phyloP scores from a whole-genome alignment of 805 yeast genomes.

The Wickerhamiella sergipiensis region DNA sequence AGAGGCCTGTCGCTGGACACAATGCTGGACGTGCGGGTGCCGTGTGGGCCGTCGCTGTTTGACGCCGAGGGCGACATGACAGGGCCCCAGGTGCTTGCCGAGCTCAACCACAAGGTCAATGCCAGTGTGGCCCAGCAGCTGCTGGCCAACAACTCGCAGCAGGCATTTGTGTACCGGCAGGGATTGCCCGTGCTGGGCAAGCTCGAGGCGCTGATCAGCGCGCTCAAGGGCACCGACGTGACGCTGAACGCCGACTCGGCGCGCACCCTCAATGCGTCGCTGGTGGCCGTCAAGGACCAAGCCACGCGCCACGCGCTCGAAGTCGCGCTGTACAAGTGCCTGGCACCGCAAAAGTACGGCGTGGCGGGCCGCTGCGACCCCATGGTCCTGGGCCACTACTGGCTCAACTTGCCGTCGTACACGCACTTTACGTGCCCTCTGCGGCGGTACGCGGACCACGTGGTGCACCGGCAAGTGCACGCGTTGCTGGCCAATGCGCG shows the following conservation, averaged over 20 bases:
- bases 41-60: slow-evolving; percentile 10
- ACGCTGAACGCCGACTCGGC: slow-evolving; percentile 63
- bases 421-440: slow-evolving; percentile 91
- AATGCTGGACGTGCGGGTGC: slow-evolving; percentile 10
- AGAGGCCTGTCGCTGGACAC: slow-evolving; percentile 4
- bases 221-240: slow-evolving; percentile 39
- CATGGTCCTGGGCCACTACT: slow-evolving; percentile 56
- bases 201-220: slow-evolving; percentile 63
- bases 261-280: slow-evolving; percentile 55
- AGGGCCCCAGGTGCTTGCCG: slow-evolving; percentile 42
- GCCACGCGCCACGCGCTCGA: slow-evolving; percentile 61
- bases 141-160: slow-evolving; percentile 63
- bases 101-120: slow-evolving; percentile 69
- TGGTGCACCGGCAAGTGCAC: slow-evolving; percentile 87
- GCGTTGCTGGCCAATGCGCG: slow-evolving; percentile 32
- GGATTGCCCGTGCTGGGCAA: slow-evolving; percentile 70
- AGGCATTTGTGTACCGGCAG: slow-evolving; percentile 77
- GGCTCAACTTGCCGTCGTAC: slow-evolving; percentile 69
- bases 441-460: slow-evolving; percentile 80
- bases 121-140: slow-evolving; percentile 71
- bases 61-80: background rate
- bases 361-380: slow-evolving; percentile 80
- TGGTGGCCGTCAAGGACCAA: slow-evolving; percentile 48
- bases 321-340: slow-evolving; percentile 62
- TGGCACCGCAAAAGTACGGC: slow-evolving; percentile 76